Conservation (phyloP, 257 asterid genomes). For the Capsicum chinense region DNA sequence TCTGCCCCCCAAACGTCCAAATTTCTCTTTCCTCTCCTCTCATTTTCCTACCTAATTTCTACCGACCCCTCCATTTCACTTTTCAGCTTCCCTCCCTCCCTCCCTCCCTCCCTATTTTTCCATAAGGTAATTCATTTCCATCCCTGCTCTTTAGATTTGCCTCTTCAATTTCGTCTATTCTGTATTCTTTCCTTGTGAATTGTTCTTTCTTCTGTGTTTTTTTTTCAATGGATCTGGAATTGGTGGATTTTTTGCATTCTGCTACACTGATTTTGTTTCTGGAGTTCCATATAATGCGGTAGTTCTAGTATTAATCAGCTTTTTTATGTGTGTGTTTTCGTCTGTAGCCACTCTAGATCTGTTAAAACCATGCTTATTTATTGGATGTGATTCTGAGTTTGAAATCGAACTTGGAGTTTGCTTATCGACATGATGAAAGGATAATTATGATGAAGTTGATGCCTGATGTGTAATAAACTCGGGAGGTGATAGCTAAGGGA, state of each 20-base stretch:
- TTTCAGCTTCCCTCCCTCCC: background rate
- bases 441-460: background rate
- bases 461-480: background rate
- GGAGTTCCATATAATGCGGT: background rate
- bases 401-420: background rate
- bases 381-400: background rate
- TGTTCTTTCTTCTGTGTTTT: too few relatives aligned
- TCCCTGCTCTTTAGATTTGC: background rate
- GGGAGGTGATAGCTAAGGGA: background rate
- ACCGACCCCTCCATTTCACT: background rate
- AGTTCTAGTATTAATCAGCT: background rate
- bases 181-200: too few relatives aligned
- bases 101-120: background rate
- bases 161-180: background rate
- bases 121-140: background rate
- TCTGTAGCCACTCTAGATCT: background rate
- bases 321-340: background rate
- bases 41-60: background rate
- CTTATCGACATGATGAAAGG: too few relatives aligned
- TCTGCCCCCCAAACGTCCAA: background rate
- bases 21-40: conserved; percentile 14
- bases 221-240: too few relatives aligned
- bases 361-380: background rate
- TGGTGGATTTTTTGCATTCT: too few relatives aligned
- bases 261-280: background rate